phyloP scores from a whole-genome alignment of 2,329 filamentous ascomycete genomes.

The Biscogniauxia marginata region DNA sequence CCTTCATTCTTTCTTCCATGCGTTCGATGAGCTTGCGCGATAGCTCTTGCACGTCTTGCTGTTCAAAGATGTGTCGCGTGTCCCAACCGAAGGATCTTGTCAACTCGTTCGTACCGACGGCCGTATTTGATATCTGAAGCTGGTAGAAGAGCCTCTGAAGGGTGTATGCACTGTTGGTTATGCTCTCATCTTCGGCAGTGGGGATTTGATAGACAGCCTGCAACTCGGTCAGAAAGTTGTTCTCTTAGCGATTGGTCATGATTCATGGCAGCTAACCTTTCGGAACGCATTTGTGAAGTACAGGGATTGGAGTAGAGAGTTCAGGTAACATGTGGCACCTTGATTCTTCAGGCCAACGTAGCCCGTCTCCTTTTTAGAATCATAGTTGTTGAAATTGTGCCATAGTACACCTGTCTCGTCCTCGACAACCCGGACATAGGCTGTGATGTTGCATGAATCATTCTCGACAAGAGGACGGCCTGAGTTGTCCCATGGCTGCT shows the following conservation, averaged over 20 bases:
- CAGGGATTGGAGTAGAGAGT: slow-evolving; percentile 78
- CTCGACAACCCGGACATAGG: slow-evolving; percentile 78
- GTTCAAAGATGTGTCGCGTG: slow-evolving; percentile 94
- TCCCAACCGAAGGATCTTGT: slow-evolving; percentile 99
- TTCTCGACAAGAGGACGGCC: slow-evolving; percentile 73
- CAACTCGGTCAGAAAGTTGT: slow-evolving; percentile 11
- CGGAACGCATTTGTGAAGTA: slow-evolving; percentile 92
- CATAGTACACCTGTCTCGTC: slow-evolving; percentile 86
- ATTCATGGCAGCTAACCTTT: slow-evolving; percentile 56
- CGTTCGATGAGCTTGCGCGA: slow-evolving; percentile 97
- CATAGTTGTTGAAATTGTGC: slow-evolving; percentile 92
- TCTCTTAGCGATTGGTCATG: neutral
- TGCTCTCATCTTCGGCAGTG: slow-evolving; percentile 78
- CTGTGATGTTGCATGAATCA: slow-evolving; percentile 75
- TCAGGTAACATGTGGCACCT: slow-evolving; percentile 87
- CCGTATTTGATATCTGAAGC: slow-evolving; percentile 78
- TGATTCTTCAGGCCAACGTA: slow-evolving; percentile 97
- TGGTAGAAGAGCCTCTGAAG: slow-evolving; percentile 93
- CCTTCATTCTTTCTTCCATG: slow-evolving; percentile 98
- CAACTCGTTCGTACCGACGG: slow-evolving; percentile 88
- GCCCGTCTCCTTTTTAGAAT: slow-evolving; percentile 98
- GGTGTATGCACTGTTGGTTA: slow-evolving; percentile 87
- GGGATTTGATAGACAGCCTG: slow-evolving; percentile 97
- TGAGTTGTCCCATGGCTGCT: slow-evolving; percentile 68
- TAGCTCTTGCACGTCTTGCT: slow-evolving; percentile 96